Evolutionary conservation across 2,329 filamentous ascomycete genomes (phyloP).

Genomic region (Alternaria sp.): DNA sequence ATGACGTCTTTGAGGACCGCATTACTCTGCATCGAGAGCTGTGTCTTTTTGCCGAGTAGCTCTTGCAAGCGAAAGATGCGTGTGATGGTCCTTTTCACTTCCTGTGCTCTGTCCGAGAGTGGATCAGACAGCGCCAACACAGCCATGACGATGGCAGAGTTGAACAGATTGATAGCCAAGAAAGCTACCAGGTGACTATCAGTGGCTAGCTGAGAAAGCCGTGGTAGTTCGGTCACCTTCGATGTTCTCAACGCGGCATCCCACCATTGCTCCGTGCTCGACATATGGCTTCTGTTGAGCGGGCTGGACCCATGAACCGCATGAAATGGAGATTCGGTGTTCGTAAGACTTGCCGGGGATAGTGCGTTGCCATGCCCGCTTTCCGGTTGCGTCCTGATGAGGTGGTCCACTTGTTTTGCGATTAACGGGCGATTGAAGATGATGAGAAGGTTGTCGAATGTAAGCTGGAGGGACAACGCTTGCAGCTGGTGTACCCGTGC

Average conservation of each 20-base stretch:
- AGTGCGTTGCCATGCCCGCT: background rate
- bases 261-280: constrained; percentile 43
- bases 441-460: constrained; percentile 54
- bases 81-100: constrained; percentile 52
- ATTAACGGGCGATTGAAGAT: constrained; percentile 53
- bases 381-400: constrained; percentile 24
- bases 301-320: constrained; percentile 4
- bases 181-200: constrained; percentile 55
- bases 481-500: constrained; percentile 40
- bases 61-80: constrained; percentile 53
- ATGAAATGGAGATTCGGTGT: constrained; percentile 7
- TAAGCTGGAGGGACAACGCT: constrained; percentile 52
- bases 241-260: constrained; percentile 52
- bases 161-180: constrained; percentile 55
- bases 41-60: constrained; percentile 25
- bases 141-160: constrained; percentile 53
- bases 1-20: constrained; percentile 21
- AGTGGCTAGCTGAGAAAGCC: constrained; percentile 47
- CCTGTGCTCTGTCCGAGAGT: constrained; percentile 52
- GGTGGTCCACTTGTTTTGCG: constrained; percentile 44
- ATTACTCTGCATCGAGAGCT: constrained; percentile 21
- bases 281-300: constrained; percentile 15
- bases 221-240: constrained; percentile 42
- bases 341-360: constrained; percentile 6
- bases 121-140: constrained; percentile 53